These are phyloP conservation scores for Arabidopsis suecica DNA, from an alignment of 345 rosid genomes.

Conservation along the genomic window DNA sequence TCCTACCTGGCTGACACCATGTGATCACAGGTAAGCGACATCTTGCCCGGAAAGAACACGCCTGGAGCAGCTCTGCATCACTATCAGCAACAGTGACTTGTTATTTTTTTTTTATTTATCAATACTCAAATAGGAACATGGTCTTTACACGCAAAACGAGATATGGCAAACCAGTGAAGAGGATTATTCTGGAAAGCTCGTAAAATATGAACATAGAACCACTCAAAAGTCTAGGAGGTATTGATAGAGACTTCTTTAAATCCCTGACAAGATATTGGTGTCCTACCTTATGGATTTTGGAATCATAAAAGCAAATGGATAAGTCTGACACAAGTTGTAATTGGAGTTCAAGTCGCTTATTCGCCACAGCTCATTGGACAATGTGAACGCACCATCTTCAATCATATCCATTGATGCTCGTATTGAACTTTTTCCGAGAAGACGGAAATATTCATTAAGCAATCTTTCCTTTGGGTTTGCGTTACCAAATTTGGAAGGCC, in stretches of 20 bases:
- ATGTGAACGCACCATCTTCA: slow-evolving; percentile 68
- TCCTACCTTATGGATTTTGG: slow-evolving; percentile 81
- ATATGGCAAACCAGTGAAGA: slow-evolving; percentile 1
- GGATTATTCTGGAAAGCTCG: background rate
- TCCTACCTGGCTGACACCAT: slow-evolving; percentile 92
- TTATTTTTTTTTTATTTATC: slow-evolving; percentile 9
- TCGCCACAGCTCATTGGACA: slow-evolving; percentile 86
- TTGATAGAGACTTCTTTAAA: background rate
- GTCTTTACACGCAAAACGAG: background rate
- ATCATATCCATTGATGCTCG: slow-evolving; percentile 77
- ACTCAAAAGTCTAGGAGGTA: background rate
- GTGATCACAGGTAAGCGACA: slow-evolving; percentile 87
- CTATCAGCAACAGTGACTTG: slow-evolving; percentile 52
- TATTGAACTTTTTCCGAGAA: slow-evolving; percentile 66
- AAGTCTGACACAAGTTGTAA: slow-evolving; percentile 77
- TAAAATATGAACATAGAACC: background rate
- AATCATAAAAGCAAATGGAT: slow-evolving; percentile 90
- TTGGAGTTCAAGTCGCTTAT: slow-evolving; percentile 74
- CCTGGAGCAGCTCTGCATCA: slow-evolving; percentile 86
- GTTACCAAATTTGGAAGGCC: slow-evolving; percentile 74
- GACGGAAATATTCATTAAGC: slow-evolving; percentile 94
- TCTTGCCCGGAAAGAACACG: slow-evolving; percentile 86
- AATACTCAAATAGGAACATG: slow-evolving; percentile 20
- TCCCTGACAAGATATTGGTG: slow-evolving; percentile 6
- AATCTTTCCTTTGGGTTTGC: slow-evolving; percentile 78